Evolutionary conservation across 2,329 filamentous ascomycete species (phyloP).

Genomic region (Arthroderma sp.): DNA sequence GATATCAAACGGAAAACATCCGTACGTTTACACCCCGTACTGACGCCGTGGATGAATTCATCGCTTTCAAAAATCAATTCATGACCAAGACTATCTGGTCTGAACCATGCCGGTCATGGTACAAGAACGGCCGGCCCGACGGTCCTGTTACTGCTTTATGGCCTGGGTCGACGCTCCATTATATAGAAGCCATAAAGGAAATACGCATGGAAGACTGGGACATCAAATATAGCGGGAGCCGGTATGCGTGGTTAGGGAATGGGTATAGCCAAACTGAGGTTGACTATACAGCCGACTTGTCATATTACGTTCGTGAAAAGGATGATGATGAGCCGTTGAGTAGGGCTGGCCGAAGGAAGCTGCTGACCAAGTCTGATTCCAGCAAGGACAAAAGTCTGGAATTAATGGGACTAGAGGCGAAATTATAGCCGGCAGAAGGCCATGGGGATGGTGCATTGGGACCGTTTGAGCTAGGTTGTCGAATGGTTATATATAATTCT

Average conservation of each 20-base stretch:
- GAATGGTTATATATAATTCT: too few relatives aligned
- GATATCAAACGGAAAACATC: constrained; percentile 6
- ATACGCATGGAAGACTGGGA: constrained; percentile 13
- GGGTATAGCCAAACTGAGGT: constrained; percentile 8
- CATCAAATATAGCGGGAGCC: constrained; percentile 12
- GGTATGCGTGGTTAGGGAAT: constrained; percentile 13
- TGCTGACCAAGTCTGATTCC: constrained; percentile 22
- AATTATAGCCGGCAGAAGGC: too few relatives aligned
- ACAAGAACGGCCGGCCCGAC: constrained; percentile 8
- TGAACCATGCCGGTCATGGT: constrained; percentile 9
- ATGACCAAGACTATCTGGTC: constrained; percentile 7
- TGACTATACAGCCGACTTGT: constrained; percentile 1
- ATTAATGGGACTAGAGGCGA: constrained; percentile 21
- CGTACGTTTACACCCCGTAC: not conserved
- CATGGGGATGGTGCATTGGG: too few relatives aligned
- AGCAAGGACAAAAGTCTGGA: too few relatives aligned
- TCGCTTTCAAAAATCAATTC: constrained; percentile 5
- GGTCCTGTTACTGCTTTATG: constrained; percentile 12
- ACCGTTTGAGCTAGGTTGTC: too few relatives aligned
- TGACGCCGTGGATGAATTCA: not conserved
- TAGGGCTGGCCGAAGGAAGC: not conserved
- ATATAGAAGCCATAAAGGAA: constrained; percentile 4
- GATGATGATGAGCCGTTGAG: not conserved
- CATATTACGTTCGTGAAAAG: constrained; percentile 1
- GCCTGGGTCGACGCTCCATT: constrained; percentile 14